Evolutionary conservation across 2,329 filamentous ascomycete genomes (phyloP), one percentile per base, ranked within the genome.

Genomic region (Microascus cirrosus): DNA sequence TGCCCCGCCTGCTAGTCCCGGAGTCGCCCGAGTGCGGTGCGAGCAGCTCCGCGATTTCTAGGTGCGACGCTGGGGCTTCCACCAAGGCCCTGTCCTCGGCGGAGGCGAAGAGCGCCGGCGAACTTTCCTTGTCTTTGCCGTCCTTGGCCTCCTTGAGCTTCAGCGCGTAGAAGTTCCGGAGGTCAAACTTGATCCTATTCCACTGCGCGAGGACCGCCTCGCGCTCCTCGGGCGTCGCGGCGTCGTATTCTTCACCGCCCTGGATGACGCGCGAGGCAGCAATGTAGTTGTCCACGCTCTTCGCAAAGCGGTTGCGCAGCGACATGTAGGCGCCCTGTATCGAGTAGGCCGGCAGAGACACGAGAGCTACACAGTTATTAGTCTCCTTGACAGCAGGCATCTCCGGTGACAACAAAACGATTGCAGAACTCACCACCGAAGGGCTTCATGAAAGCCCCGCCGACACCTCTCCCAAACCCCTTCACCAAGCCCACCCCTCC

Each of bases 261-360:
- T 95, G 88, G 0, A 84, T 77, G 54, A 89, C 87, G 53, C 90
- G 79, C 2, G 89, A 87, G 1, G 88, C 82, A 53, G 90, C 82
- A 62, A 95, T 89, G 67, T 93, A 93, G 63, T 89, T 90, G 54
- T 89, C 78, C 20, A 90, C 83, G 61, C 83, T 89, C 52, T 80
- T 83, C 25, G 85, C 83, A 63, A 90, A 86, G 53, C 80, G 71
- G 61, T 86, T 90, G 61, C 85, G 79, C 57, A 94, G 77, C 67
- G 93, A 87, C 48, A 88, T 87, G 64, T 93, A 84, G 1, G 94
- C 77, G 2, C 91, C 91, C 67, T 92, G 89, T 77, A 92, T 87
- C 3, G 89, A 81, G 66, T 94, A 95, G 5, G 86, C 91, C 0
- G 90, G 89, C 34, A 62, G 32, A 36, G 60, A 58, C 57, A 59